Evolutionary conservation across 768 basidiomycete genomes (phyloP).

Genomic region (Mycena rebaudengoi): DNA sequence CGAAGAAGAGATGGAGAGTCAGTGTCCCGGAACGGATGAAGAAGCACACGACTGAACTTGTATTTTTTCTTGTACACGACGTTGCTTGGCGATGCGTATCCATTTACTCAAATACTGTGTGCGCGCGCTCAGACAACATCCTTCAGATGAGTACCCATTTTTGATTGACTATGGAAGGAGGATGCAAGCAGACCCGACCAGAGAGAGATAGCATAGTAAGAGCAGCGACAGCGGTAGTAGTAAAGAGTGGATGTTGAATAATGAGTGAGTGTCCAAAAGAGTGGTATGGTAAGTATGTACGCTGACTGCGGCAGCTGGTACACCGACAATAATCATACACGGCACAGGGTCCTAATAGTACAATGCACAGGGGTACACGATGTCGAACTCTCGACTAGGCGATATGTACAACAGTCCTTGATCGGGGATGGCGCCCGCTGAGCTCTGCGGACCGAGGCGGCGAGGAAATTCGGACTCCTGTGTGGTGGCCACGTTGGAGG

Average conservation of each 20-base stretch:
- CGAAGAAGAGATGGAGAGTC: constrained; percentile 62
- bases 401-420: constrained; percentile 39
- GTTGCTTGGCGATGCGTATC: constrained; percentile 16
- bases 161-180: constrained; percentile 26
- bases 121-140: no score
- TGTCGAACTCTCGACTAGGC: constrained; percentile 35
- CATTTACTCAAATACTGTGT: no score
- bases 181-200: constrained; percentile 14
- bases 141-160: no score
- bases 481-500: constrained; percentile 47
- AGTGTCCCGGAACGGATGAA: constrained; percentile 82
- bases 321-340: no score
- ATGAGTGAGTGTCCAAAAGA: constrained; percentile 22
- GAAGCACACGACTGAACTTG: constrained; percentile 75
- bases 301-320: not conserved
- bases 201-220: constrained; percentile 12
- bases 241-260: no score
- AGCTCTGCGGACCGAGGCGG: constrained; percentile 45
- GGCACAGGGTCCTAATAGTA: no score
- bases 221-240: constrained; percentile 18
- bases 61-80: not conserved
- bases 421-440: constrained; percentile 38
- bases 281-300: constrained; percentile 4
- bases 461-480: constrained; percentile 56
- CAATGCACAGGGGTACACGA: constrained; percentile 1